These are phyloP conservation scores for Emericellopsis cladophorae DNA, from an alignment of 2,329 filamentous ascomycete species.

Conservation along the genomic window DNA sequence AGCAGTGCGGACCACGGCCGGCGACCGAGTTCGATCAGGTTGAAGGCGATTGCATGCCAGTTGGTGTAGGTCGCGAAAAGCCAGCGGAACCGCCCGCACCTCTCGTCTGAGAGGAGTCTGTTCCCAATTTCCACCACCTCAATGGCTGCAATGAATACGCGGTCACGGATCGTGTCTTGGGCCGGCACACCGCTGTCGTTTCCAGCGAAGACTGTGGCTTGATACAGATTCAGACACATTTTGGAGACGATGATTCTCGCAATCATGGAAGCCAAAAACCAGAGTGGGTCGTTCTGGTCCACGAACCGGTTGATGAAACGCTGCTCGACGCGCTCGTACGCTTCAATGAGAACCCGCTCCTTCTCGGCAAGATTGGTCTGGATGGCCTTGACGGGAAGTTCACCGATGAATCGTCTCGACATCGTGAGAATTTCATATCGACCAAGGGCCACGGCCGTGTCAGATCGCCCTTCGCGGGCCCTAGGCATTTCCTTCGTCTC, in stretches of 20 bases:
- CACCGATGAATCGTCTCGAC: slow-evolving; percentile 19
- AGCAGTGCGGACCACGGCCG: slow-evolving; percentile 35
- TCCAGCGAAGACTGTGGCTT: slow-evolving; percentile 54
- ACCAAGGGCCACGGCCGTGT: slow-evolving; percentile 34
- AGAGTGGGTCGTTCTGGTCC: slow-evolving; percentile 36
- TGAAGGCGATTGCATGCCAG: slow-evolving; percentile 37
- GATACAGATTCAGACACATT: slow-evolving; percentile 65
- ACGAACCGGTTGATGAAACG: slow-evolving; percentile 40
- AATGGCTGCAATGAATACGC: slow-evolving; percentile 58
- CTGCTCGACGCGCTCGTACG: slow-evolving; percentile 39
- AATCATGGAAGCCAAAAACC: slow-evolving; percentile 57
- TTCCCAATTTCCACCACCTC: slow-evolving; percentile 61
- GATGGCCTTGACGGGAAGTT: slow-evolving; percentile 8
- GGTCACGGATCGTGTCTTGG: slow-evolving; percentile 47
- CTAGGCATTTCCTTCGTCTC: slow-evolving; percentile 31
- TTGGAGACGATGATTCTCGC: slow-evolving; percentile 64
- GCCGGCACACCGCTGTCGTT: slow-evolving; percentile 24
- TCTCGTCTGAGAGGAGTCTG: slow-evolving; percentile 47
- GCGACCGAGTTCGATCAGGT: slow-evolving; percentile 30
- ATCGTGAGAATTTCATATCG: slow-evolving; percentile 37
- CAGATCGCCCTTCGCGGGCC: slow-evolving; percentile 36
- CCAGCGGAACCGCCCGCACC: slow-evolving; percentile 33
- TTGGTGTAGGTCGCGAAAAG: slow-evolving; percentile 36
- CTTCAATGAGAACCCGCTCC: slow-evolving; percentile 34
- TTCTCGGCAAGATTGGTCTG: slow-evolving; percentile 18